Percentiles rank a stretch among this genome's conserved stretches.
These are phyloP conservation scores for Hyaloscypha bicolor DNA, from an alignment of 495 filamentous ascomycete genomes.

Conservation along the genomic window DNA sequence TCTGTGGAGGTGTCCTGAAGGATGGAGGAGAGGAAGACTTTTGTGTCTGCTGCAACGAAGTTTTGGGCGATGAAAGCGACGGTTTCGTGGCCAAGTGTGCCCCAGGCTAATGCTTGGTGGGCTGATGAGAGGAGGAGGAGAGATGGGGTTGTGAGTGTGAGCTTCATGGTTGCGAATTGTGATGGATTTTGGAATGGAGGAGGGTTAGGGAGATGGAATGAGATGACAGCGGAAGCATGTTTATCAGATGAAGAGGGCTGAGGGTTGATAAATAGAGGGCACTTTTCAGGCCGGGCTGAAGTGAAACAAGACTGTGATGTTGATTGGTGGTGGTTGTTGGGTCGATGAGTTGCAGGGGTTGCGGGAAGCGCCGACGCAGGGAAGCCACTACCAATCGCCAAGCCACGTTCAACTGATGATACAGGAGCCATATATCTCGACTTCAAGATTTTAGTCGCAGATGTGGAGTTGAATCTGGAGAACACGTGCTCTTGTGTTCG, in stretches of 20 bases:
- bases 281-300: not conserved
- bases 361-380: not conserved
- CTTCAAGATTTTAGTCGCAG: not conserved
- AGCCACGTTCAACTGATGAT: conserved; percentile 1
- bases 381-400: not conserved
- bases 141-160: not conserved
- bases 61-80: conserved; percentile 55
- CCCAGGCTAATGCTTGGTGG: conserved; percentile 47
- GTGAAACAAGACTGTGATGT: not conserved
- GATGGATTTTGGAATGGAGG: too few relatives aligned
- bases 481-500: not conserved
- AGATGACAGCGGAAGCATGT: not conserved
- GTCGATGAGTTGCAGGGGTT: not conserved
- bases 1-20: conserved; percentile 50
- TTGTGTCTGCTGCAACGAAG: conserved; percentile 48
- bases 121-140: not conserved
- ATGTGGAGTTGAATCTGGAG: not conserved
- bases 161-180: conserved; percentile 15
- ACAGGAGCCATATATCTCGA: not conserved
- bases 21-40: conserved; percentile 49
- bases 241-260: not conserved
- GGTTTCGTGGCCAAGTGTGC: conserved; percentile 61
- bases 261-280: not conserved
- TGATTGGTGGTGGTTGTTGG: not conserved
- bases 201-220: not conserved